Conservation (phyloP, 768 basidiomycete species). For the Leccinum ochraceum region DNA sequence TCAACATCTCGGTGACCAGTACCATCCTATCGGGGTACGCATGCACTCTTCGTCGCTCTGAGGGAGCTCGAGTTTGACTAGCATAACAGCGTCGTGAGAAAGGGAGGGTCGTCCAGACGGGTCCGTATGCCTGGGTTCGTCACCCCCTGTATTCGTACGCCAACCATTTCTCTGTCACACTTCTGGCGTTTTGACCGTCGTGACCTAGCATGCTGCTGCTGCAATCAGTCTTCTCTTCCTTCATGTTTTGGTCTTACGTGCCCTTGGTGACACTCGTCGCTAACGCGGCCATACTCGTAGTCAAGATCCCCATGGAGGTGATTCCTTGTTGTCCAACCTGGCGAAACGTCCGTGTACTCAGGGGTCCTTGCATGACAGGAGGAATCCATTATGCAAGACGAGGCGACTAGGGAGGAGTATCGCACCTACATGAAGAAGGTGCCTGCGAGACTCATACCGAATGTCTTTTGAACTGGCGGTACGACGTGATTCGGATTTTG, state of each 20-base stretch:
- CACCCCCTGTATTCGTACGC: conserved; percentile 17
- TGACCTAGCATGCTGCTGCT: neutral
- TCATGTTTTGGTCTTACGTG: conserved; percentile 15
- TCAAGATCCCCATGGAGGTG: conserved; percentile 16
- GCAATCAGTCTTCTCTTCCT: neutral
- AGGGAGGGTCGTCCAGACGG: conserved; percentile 12
- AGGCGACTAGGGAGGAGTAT: conserved; percentile 10
- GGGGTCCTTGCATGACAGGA: conserved; percentile 2
- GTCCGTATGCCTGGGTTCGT: conserved; percentile 16
- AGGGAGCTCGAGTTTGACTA: neutral
- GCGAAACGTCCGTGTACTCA: neutral
- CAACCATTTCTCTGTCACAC: neutral
- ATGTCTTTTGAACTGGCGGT: conserved; percentile 3
- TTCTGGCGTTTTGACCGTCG: neutral
- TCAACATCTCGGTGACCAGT: conserved; percentile 11
- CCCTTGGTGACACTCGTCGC: conserved; percentile 1
- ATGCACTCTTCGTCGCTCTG: neutral
- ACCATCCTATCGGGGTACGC: conserved; percentile 16
- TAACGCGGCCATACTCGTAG: neutral
- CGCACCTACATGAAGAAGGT: conserved; percentile 14
- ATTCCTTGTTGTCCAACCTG: neutral
- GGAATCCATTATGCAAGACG: conserved; percentile 7
- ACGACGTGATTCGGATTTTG: too few relatives aligned
- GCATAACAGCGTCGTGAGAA: conserved; percentile 13
- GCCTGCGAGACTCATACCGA: conserved; percentile 13